These are phyloP conservation scores for Botrytis medusae DNA, from an alignment of 2,329 filamentous ascomycete species.

Conservation along the genomic window DNA sequence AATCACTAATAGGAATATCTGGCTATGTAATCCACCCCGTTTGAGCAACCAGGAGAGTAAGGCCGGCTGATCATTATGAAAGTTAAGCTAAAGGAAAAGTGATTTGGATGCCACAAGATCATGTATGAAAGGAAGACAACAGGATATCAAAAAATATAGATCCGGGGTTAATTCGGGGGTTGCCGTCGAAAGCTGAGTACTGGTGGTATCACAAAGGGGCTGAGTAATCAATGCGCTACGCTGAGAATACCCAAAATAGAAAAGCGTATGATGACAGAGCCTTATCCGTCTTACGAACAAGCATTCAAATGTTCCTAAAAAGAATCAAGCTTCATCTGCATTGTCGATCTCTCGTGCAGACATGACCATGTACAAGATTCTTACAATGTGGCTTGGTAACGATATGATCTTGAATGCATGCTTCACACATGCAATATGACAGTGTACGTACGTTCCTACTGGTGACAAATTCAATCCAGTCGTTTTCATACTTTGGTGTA, in stretches of 20 bases:
- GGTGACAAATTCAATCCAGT: not conserved
- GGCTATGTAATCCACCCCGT: too few relatives aligned
- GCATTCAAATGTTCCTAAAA: not conserved
- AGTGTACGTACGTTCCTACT: not conserved
- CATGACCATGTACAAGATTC: not conserved
- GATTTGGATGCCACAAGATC: not conserved
- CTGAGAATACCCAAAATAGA: constrained; percentile 19
- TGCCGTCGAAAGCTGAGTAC: not conserved
- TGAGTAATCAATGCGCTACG: constrained; percentile 18
- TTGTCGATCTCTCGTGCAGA: not conserved
- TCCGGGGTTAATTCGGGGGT: not conserved
- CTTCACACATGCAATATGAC: not conserved
- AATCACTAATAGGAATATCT: not conserved
- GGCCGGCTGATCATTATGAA: not conserved
- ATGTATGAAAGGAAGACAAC: not conserved
- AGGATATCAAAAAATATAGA: not conserved
- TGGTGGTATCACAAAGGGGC: not conserved
- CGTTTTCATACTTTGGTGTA: not conserved
- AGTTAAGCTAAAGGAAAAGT: not conserved
- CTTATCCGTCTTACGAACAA: not conserved
- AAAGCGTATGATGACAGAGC: constrained; percentile 5
- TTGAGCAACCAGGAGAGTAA: not conserved
- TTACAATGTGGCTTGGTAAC: not conserved
- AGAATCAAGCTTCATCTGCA: not conserved
- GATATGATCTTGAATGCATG: not conserved